Evolutionary conservation across 1,139 yeast genomes (phyloP), one percentile per base, ranked within the genome.

Genomic region (Taphrina wiesneri): DNA sequence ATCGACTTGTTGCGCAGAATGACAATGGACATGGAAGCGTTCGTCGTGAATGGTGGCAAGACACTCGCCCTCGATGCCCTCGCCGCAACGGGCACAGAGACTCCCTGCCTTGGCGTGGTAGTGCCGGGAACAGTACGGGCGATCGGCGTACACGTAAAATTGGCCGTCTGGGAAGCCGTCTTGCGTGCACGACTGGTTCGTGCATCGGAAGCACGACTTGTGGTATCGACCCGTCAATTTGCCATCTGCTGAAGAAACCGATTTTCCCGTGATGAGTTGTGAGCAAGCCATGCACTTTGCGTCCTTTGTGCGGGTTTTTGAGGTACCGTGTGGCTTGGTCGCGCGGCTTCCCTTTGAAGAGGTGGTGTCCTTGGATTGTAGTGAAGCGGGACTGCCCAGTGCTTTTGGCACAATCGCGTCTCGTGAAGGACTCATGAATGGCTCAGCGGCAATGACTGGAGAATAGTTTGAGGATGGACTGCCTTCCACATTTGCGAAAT

Each of bases 41-140:
- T 15, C 52, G 21, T 69, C 87, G 82, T 72, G 86, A 89, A 59
- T 77, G 75, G 56, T 83, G 75, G 90, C 96, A 63, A 92, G 81
- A 75, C 98, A 93, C 73, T 85, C 85, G 15, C 99, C 99, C 76
- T 93, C 97, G 65, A 93, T 90, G 21, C 96, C 96, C 3, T 73
- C 73, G 9, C 82, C 79, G 76, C 99, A 93, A 17, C 80, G 77
- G 65, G 81, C 80, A 77, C 99, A 93, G 19, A 88, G 76, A 0
- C 96, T 86, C 65, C 85, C 83, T 76, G 92, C 92, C 67, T 83
- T 79, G 67, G 79, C 78, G 75, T 93, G 98, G 77, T 89, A 93
- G 77, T 95, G 96, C 49, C 70, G 69, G 45, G 74, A 83, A 79
- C 99, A 93, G 76, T 85, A 90, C 15, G 98, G 97, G 68, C 79